Percentiles rank a stretch among this genome's conserved stretches.
phyloP scores from a whole-genome alignment of 2,329 filamentous ascomycete genomes.

The Talaromyces atroroseus region DNA sequence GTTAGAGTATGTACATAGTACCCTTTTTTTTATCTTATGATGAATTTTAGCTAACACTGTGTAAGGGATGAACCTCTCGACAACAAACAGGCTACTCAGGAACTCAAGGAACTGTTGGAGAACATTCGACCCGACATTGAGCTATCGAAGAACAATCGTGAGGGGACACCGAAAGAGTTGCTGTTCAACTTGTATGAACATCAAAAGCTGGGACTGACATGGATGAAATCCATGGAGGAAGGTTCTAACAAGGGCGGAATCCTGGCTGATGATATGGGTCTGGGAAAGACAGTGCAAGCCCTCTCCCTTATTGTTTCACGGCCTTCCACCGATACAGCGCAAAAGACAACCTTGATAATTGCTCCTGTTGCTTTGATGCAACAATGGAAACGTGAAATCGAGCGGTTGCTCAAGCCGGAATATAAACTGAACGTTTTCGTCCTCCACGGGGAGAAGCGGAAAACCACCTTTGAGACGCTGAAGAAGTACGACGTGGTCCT shows the following conservation, averaged over 20 bases:
- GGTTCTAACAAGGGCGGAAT: constrained; percentile 69
- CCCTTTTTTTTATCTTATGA: not conserved
- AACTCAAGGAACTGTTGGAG: constrained; percentile 63
- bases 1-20: not conserved
- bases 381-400: constrained; percentile 80
- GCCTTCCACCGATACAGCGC: constrained; percentile 53
- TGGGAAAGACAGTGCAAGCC: constrained; percentile 79
- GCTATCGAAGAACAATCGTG: constrained; percentile 55
- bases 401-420: constrained; percentile 57
- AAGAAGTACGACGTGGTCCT: constrained; percentile 67
- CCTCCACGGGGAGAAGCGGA: constrained; percentile 60
- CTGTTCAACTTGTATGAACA: constrained; percentile 69
- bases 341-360: constrained; percentile 74
- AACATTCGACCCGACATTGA: constrained; percentile 71
- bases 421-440: constrained; percentile 61
- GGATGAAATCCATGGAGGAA: constrained; percentile 70
- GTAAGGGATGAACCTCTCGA: constrained; percentile 31
- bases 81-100: constrained; percentile 53
- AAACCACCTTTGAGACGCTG: constrained; percentile 54
- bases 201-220: constrained; percentile 70
- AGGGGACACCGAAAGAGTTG: constrained; percentile 65
- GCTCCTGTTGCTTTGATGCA: constrained; percentile 73
- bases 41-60: constrained; percentile 14
- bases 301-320: constrained; percentile 69
- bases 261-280: constrained; percentile 74